Conservation (phyloP, 2,329 filamentous ascomycete genomes). For the Myriosclerotinia duriaeana region DNA sequence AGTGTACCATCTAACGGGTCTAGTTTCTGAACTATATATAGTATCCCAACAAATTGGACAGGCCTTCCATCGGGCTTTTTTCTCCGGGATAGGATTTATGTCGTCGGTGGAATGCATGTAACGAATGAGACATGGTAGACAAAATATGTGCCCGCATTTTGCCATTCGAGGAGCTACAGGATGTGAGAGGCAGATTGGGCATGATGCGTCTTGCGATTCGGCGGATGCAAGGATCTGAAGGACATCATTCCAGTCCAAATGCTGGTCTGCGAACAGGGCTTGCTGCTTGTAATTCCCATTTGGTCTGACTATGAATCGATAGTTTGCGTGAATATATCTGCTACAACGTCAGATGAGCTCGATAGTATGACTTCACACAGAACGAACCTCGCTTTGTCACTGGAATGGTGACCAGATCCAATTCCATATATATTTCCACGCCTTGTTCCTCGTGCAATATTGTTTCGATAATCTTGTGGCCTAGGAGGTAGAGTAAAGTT, state of each 20-base stretch:
- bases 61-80: constrained; percentile 81
- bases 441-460: constrained; percentile 50
- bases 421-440: constrained; percentile 79
- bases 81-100: constrained; percentile 57
- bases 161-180: constrained; percentile 96
- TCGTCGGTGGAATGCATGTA: constrained; percentile 92
- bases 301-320: constrained; percentile 91
- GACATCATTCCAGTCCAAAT: constrained; percentile 87
- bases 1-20: constrained; percentile 85
- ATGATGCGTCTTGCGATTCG: constrained; percentile 83
- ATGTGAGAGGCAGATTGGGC: constrained; percentile 90
- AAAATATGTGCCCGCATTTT: constrained; percentile 96
- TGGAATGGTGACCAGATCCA: constrained; percentile 84
- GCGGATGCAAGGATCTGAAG: constrained; percentile 88
- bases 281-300: constrained; percentile 76
- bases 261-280: constrained; percentile 80
- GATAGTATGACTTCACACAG: background rate
- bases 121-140: constrained; percentile 85
- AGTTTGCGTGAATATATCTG: constrained; percentile 91
- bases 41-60: constrained; percentile 94
- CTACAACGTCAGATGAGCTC: constrained; percentile 5
- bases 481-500: constrained; percentile 82
- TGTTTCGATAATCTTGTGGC: constrained; percentile 56
- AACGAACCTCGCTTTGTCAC: constrained; percentile 80
- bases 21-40: constrained; percentile 86